Conservation (phyloP, 306 rosid genomes). For the barrel medic (Medicago truncatula) region MtrunA17r5.0-ANR NC_053042.1:49278501-49279000, state of each 20-base stretch:
- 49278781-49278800: neutral
- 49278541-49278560: constrained; percentile 7
- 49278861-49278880: neutral
- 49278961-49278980: no score
- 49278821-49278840: neutral
- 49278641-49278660: no score
- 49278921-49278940: no score
- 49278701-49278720: constrained; percentile 32
- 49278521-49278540: constrained; percentile 4
- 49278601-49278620: constrained; percentile 11
- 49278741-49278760: constrained; percentile 14
- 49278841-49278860: neutral
- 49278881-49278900: no score
- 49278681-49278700: constrained; percentile 44
- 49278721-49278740: constrained; percentile 36
- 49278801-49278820: constrained; percentile 22
- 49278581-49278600: constrained; percentile 8
- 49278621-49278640: no score
- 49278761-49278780: constrained; percentile 36
- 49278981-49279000: no score
- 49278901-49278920: no score
- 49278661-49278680: constrained; percentile 16
- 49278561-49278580: constrained; percentile 10
- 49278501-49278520: constrained; percentile 20
- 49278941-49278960: no score